Evolutionary conservation across 441 rosid genomes (phyloP).

Genomic region (Isatis lusitanica): DNA sequence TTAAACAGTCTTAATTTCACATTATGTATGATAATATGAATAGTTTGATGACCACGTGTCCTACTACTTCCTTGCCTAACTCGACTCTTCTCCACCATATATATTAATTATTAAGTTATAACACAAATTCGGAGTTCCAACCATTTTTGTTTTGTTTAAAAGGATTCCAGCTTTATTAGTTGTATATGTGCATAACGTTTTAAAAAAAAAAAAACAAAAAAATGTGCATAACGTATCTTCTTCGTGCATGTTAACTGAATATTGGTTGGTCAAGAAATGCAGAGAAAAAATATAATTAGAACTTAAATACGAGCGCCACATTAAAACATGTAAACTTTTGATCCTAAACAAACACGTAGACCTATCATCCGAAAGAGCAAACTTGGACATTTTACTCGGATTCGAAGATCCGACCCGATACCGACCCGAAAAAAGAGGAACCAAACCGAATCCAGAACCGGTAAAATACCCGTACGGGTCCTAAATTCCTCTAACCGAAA

Average conservation of each 20-base stretch:
- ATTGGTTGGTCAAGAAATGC: background rate
- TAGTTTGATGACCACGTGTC: slow-evolving; percentile 19
- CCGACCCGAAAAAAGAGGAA: no score
- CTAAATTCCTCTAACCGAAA: no score
- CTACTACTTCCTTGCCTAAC: slow-evolving; percentile 33
- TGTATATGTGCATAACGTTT: slow-evolving; percentile 14
- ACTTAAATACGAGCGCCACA: background rate
- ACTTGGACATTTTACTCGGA: no score
- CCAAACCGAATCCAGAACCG: no score
- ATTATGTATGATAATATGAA: slow-evolving; percentile 1
- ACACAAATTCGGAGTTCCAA: slow-evolving; percentile 24
- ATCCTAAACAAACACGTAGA: background rate
- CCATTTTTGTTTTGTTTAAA: slow-evolving; percentile 1
- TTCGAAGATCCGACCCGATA: no score
- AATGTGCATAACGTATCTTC: slow-evolving; percentile 23
- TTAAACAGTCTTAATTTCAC: background rate
- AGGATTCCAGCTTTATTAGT: slow-evolving; percentile 7
- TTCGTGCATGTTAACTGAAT: slow-evolving; percentile 7
- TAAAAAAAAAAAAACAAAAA: no score
- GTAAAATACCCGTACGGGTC: no score
- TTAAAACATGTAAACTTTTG: background rate
- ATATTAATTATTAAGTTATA: background rate
- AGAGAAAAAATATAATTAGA: background rate
- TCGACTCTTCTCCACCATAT: slow-evolving; percentile 30
- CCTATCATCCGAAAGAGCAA: background rate